Evolutionary conservation across 2,329 filamentous ascomycete genomes (phyloP), one percentile per base, ranked within the genome.

Genomic region (Aspergillaceae sp.): DNA sequence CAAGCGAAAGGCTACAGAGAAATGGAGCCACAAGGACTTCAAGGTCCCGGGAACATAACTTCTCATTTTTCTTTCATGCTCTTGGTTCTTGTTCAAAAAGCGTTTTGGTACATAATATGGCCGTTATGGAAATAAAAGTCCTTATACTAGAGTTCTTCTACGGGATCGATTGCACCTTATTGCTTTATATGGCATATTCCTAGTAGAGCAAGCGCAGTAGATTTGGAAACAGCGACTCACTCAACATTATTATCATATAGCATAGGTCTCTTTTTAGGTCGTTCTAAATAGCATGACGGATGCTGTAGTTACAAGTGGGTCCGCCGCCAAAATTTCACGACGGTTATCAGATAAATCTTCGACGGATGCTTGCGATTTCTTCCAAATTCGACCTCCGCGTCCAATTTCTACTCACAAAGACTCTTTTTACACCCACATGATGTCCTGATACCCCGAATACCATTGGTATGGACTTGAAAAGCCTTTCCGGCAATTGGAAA

Each of bases 21-120:
- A 97, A 72, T 98, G 92, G 92, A 82, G 84, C 40, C 87, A 95
- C 74, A 98, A 98, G 76, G 92, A 98, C 65, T 98, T 95, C 69
- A 77, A 74, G 57, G 68, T 86, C 11, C 64, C 64, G 48, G 65
- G 64, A 7, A 49, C 56, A 19, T 58, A 46, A 50, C 56, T 51
- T 48, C 40, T 49, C 53, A 46, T 42, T 47, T 49, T 47, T 51
- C 53, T 49, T 51, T 49, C 55, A 46, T 56, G 53, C 50, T 54
- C 47, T 48, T 28, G 5, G 11, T 38, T 38, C 36, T 38, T 38
- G 7, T 8, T 27, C 27, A 9, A 19, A 8, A 38, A 38, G 36
- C 36, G 19, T 26, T 11, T 38, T 42, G 7, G 30, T 42, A 44
- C 29, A 44, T 44, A 41, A 9, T 44, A 29, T 41, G 44, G 28